These are phyloP conservation scores for Aotearoamyces nothofagi DNA, from an alignment of 2,329 filamentous ascomycete species.

Conservation along the genomic window DNA sequence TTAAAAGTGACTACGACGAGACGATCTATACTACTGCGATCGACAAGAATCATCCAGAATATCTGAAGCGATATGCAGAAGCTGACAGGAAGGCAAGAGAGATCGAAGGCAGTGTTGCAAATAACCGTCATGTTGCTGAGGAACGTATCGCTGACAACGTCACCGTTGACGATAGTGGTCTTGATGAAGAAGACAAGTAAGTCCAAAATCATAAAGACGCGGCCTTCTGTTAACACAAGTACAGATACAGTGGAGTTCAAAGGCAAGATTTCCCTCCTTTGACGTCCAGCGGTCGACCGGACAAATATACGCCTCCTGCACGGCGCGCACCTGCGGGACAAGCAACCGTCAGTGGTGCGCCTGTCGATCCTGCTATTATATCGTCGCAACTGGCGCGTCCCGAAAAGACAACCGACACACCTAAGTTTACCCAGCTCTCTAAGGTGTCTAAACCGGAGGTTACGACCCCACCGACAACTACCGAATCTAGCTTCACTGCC, in stretches of 20 bases:
- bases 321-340: constrained; percentile 64
- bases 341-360: constrained; percentile 59
- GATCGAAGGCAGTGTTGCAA: constrained; percentile 62
- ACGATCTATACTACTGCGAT: constrained; percentile 89
- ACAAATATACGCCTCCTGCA: constrained; percentile 83
- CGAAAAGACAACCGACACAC: constrained; percentile 7
- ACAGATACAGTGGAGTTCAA: constrained; percentile 80
- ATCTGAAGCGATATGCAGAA: constrained; percentile 59
- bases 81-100: constrained; percentile 78
- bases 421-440: constrained; percentile 3
- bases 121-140: constrained; percentile 76
- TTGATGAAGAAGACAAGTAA: constrained; percentile 87
- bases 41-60: constrained; percentile 69
- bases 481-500: constrained; percentile 11
- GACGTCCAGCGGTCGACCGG: constrained; percentile 27
- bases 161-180: constrained; percentile 46
- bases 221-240: constrained; percentile 7
- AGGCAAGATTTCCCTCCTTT: constrained; percentile 62
- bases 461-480: constrained; percentile 16
- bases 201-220: constrained; percentile 14
- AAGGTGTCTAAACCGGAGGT: constrained; percentile 9
- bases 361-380: constrained; percentile 80
- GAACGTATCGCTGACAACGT: constrained; percentile 63
- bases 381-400: constrained; percentile 58
- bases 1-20: constrained; percentile 85